Conservation (phyloP, 148 eudicot genomes). For the Chenopodium berlandieri region DNA sequence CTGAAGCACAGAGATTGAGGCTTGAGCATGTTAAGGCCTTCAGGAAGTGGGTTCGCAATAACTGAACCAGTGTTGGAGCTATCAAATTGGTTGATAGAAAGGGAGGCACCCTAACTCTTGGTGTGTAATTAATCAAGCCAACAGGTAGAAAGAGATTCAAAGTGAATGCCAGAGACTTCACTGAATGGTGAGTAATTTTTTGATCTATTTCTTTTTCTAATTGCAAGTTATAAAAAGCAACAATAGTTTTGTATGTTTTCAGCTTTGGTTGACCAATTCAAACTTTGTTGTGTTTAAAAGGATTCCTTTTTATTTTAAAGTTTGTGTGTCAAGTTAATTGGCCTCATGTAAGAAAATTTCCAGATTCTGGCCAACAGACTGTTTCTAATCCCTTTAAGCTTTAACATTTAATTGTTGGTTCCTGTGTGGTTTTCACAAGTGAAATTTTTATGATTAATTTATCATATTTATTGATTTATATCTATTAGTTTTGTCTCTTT, state of each 20-base stretch:
- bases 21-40: constrained; percentile 74
- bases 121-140: not conserved
- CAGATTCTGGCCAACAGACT: not conserved
- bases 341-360: not conserved
- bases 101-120: not conserved
- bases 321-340: not conserved
- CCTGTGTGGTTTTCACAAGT: not conserved
- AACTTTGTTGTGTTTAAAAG: not conserved
- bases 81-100: not conserved
- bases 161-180: not conserved
- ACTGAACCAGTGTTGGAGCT: constrained; percentile 22
- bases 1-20: constrained; percentile 72
- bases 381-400: not conserved
- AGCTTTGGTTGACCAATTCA: not conserved
- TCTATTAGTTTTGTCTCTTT: not conserved
- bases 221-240: not conserved
- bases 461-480: no score
- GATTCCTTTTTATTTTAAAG: not conserved
- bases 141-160: not conserved
- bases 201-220: not conserved
- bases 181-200: not conserved
- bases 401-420: not conserved
- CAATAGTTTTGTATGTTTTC: not conserved
- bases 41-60: constrained; percentile 65
- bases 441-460: not conserved